phyloP scores from a whole-genome alignment of 108 stramenopile genomes.

The Skeletonema potamos region DNA sequence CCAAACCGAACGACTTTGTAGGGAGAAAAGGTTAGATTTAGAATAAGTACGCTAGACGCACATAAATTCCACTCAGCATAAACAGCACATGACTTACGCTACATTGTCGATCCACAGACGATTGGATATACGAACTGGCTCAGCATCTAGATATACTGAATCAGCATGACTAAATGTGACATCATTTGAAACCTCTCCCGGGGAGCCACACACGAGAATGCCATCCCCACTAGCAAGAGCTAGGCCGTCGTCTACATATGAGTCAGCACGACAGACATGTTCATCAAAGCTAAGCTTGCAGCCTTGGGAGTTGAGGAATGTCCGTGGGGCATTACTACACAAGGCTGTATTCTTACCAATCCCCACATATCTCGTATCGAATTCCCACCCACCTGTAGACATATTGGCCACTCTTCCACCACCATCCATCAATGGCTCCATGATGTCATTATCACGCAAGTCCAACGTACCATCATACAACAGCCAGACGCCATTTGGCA shows the following conservation, averaged over 20 bases:
- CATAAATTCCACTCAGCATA: too few species aligned
- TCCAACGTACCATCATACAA: conserved; percentile 2
- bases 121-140: conserved; percentile 27
- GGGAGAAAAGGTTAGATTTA: not conserved
- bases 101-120: conserved; percentile 10
- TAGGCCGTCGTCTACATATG: conserved; percentile 27
- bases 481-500: not conserved
- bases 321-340: conserved; percentile 46
- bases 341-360: too few species aligned
- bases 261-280: conserved; percentile 6
- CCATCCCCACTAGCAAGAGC: conserved; percentile 21
- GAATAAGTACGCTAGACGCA: too few species aligned
- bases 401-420: not conserved
- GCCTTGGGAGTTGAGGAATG: conserved; percentile 45
- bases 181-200: conserved; percentile 58
- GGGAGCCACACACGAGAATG: conserved; percentile 64
- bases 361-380: too few species aligned
- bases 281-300: conserved; percentile 46
- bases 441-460: not conserved
- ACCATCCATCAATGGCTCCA: conserved; percentile 14
- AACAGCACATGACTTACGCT: too few species aligned
- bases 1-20: conserved; percentile 59
- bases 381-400: conserved; percentile 1
- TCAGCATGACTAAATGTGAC: conserved; percentile 13
- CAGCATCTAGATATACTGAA: conserved; percentile 14